These are phyloP conservation scores for Peronospora farinosa DNA, from an alignment of 352 stramenopile species.

Conservation along the genomic window DNA sequence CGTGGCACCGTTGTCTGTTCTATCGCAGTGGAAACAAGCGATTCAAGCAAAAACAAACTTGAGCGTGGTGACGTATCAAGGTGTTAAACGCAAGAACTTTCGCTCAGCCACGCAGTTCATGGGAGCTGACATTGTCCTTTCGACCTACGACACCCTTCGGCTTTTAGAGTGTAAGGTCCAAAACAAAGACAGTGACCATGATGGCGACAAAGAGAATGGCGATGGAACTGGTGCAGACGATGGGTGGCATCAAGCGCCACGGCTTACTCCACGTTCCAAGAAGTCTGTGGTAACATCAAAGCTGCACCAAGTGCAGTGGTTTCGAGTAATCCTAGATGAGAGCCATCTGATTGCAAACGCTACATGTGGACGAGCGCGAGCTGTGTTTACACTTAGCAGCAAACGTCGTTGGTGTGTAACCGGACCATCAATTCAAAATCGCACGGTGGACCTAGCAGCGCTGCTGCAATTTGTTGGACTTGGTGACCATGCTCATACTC, in stretches of 20 bases:
- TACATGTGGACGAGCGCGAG: slow-evolving; percentile 54
- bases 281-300: slow-evolving; percentile 45
- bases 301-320: slow-evolving; percentile 74
- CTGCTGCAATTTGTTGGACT: slow-evolving; percentile 84
- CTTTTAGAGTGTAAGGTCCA: slow-evolving; percentile 63
- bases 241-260: slow-evolving; percentile 30
- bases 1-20: slow-evolving; percentile 75
- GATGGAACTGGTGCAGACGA: slow-evolving; percentile 9
- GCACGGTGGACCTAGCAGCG: slow-evolving; percentile 75
- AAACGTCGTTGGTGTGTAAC: slow-evolving; percentile 84
- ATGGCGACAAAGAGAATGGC: slow-evolving; percentile 14
- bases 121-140: slow-evolving; percentile 70
- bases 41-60: slow-evolving; percentile 74
- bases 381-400: slow-evolving; percentile 59
- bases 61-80: slow-evolving; percentile 72
- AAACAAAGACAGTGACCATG: slow-evolving; percentile 22
- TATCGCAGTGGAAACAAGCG: slow-evolving; percentile 82
- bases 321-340: slow-evolving; percentile 86
- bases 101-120: slow-evolving; percentile 68
- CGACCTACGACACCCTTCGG: slow-evolving; percentile 74
- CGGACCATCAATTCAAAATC: slow-evolving; percentile 88
- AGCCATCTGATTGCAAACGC: slow-evolving; percentile 86
- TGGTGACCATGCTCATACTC: slow-evolving; percentile 40
- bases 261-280: slow-evolving; percentile 23
- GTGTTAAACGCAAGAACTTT: slow-evolving; percentile 52